Percentiles rank a stretch among this genome's conserved stretches.
phyloP scores from a whole-genome alignment of 2,329 filamentous ascomycete genomes.

The Biscogniauxia marginata region DNA sequence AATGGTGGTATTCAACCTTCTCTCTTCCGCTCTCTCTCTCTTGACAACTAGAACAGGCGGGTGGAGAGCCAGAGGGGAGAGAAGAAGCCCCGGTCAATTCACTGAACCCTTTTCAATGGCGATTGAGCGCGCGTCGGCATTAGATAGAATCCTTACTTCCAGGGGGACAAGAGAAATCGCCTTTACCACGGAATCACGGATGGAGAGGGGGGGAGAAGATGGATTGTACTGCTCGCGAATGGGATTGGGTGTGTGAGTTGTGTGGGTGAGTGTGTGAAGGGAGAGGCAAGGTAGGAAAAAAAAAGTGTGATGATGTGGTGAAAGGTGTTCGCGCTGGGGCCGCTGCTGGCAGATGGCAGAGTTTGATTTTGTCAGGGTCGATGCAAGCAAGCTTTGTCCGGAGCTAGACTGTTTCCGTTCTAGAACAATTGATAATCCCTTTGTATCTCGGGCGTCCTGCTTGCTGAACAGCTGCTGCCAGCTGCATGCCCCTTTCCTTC shows the following conservation, averaged over 20 bases:
- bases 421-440: background rate
- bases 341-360: background rate
- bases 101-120: background rate
- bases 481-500: background rate
- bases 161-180: background rate
- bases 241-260: background rate
- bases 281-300: background rate
- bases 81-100: background rate
- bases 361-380: background rate
- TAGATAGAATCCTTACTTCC: background rate
- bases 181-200: background rate
- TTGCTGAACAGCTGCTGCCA: background rate
- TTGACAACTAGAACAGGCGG: background rate
- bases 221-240: background rate
- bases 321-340: background rate
- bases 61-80: background rate
- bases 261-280: background rate
- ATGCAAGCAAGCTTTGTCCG: background rate
- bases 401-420: background rate
- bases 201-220: background rate
- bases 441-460: too few relatives aligned
- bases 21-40: background rate
- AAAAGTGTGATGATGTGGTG: background rate
- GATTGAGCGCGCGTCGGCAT: background rate
- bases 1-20: slow-evolving; percentile 1